Evolutionary conservation across 202 grass and related monocot species (phyloP), one percentile per base, ranked within the genome.

Genomic region (Dendrocalamus latiflorus): DNA sequence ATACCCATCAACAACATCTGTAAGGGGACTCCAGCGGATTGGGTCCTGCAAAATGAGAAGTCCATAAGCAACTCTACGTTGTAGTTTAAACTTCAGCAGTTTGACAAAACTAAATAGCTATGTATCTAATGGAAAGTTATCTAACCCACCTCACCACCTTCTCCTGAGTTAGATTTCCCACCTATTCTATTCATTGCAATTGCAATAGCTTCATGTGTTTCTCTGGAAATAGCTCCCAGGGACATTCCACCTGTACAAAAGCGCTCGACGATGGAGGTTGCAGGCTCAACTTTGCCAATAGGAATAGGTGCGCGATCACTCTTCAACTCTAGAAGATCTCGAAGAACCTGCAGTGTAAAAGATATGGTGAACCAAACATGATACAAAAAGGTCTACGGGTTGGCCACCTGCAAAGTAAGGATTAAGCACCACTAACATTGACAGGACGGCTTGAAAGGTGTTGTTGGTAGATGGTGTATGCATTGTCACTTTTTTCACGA

Each of bases 171-270:
- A 57, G 96, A 99, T 86, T 99, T 99, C 39, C 96, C 96, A 51
- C 96, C 91, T 86, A 99, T 74, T 83, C 96, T 93, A 72, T 99
- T 99, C 96, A 99, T 99, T 66, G 96, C 96, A 75, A 99, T 96
- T 68, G 96, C 96, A 69, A 99, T 99, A 71, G 93, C 91, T 94
- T 99, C 96, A 87, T 99, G 96, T 55, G 96, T 99, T 78, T 99
- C 96, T 85, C 96, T 95, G 79, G 96, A 99, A 89, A 99, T 99
- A 85, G 96, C 96, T 36, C 96, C 96, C 55, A 99, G 89, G 73
- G 96, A 99, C 96, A 99, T 99, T 87, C 96, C 96, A 90, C 96
- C 96, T 68, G 96, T 99, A 86, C 96, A 99, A 65, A 99, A 99
- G 62, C 93, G 96, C 78, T 99, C 83, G 6, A 92, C 91, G 13